Percentiles rank a stretch among this genome's conserved stretches.
phyloP scores from a whole-genome alignment of 345 rosid genomes.

The Leavenworthia alabamica region DNA sequence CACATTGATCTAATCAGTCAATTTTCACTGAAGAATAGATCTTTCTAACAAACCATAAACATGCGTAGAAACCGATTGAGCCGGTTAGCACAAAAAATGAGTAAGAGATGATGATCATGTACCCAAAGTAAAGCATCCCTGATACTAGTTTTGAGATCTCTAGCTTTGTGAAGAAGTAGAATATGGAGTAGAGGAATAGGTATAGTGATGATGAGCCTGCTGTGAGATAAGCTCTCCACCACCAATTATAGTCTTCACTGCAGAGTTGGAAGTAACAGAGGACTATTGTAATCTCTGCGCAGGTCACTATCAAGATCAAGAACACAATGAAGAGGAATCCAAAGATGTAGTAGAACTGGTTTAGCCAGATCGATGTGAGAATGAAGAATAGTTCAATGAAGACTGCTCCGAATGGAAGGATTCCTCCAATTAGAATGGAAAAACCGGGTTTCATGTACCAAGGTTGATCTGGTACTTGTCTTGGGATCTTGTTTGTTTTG shows the following conservation, averaged over 20 bases:
- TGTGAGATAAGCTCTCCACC: constrained; percentile 94
- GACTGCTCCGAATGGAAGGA: constrained; percentile 91
- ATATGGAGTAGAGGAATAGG: constrained; percentile 84
- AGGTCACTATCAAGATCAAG: constrained; percentile 68
- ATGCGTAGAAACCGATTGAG: constrained; percentile 80
- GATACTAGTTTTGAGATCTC: constrained; percentile 83
- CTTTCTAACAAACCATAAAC: constrained; percentile 92
- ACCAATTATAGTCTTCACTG: constrained; percentile 91
- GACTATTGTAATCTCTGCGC: constrained; percentile 85
- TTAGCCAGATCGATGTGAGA: constrained; percentile 87
- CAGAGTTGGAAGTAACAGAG: constrained; percentile 95
- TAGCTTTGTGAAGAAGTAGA: constrained; percentile 91
- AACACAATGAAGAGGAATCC: constrained; percentile 96
- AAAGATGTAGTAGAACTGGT: constrained; percentile 95
- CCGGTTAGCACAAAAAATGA: constrained; percentile 88
- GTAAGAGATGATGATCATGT: constrained; percentile 74
- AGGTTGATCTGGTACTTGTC: constrained; percentile 88
- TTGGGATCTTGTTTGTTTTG: constrained; percentile 86
- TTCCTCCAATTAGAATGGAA: constrained; percentile 85
- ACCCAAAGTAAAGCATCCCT: constrained; percentile 79
- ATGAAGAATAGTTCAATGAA: constrained; percentile 95
- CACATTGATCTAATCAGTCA: constrained; percentile 36
- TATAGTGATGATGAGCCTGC: constrained; percentile 87
- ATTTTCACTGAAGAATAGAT: constrained; percentile 89
- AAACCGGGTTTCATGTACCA: constrained; percentile 90